Conservation (phyloP, 116 monocot species). For the Cymodocea nodosa region DNA sequence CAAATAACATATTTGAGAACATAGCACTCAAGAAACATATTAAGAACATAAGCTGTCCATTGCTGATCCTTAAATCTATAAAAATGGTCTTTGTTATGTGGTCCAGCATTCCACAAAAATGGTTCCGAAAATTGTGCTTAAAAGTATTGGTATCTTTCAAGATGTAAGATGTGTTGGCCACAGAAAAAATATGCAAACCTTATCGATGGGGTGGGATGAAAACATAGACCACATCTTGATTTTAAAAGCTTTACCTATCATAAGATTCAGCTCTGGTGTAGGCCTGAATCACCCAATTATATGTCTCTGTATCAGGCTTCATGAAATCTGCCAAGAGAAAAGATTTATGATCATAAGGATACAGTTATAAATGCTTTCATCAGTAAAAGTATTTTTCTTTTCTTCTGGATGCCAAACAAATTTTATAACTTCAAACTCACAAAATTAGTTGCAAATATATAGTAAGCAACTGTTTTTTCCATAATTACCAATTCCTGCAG, state of each 20-base stretch:
- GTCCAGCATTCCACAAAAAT: no score
- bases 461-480: not conserved
- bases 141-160: no score
- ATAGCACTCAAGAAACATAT: not conserved
- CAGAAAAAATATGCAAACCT: no score
- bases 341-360: not conserved
- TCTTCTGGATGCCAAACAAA: not conserved
- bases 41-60: not conserved
- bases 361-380: no score
- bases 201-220: not conserved
- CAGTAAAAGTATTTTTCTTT: no score
- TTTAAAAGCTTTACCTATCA: conserved; percentile 51
- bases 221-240: not conserved
- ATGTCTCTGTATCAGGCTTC: conserved; percentile 93
- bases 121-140: no score
- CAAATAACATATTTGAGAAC: not conserved
- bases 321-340: conserved; percentile 51
- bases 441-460: not conserved
- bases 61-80: no score
- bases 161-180: no score
- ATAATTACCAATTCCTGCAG: not conserved
- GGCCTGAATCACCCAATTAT: conserved; percentile 96
- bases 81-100: no score
- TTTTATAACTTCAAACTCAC: not conserved
- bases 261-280: conserved; percentile 94